phyloP scores from a whole-genome alignment of 176 grass and related monocot genomes.

The Poa pratensis region DNA sequence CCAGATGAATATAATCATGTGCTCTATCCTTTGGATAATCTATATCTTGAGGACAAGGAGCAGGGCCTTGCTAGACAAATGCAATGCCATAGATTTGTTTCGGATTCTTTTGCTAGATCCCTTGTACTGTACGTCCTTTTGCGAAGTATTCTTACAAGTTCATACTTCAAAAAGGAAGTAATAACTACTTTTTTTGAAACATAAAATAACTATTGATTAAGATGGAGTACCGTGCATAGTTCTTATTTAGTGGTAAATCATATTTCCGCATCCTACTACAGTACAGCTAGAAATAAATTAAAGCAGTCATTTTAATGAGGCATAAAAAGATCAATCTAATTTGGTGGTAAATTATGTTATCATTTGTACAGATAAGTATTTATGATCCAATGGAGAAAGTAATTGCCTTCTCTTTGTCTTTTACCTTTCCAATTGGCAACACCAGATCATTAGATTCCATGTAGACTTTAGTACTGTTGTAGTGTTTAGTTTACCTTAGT shows the following conservation, averaged over 20 bases:
- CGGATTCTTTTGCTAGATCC: background rate
- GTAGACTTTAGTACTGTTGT: background rate
- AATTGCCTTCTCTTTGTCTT: background rate
- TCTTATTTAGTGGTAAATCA: slow-evolving; percentile 15
- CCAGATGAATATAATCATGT: background rate
- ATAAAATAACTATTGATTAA: background rate
- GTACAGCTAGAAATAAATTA: background rate
- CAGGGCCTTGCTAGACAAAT: slow-evolving; percentile 9
- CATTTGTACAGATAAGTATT: background rate
- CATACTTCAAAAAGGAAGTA: background rate
- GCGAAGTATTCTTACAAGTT: background rate
- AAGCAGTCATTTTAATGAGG: background rate
- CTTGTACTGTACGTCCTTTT: background rate
- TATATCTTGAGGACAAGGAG: background rate
- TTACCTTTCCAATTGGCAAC: background rate
- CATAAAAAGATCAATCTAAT: background rate
- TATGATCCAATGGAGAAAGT: background rate
- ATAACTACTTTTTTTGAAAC: too few species aligned
- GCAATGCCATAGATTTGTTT: background rate
- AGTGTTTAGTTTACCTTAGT: slow-evolving; percentile 6
- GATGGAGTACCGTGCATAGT: background rate
- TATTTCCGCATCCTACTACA: background rate
- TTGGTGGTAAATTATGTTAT: background rate
- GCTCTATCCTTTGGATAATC: background rate
- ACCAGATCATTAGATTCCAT: background rate